These are phyloP conservation scores for Aplosporella prunicola DNA, from an alignment of 2,329 filamentous ascomycete genomes.

Conservation along the genomic window DNA sequence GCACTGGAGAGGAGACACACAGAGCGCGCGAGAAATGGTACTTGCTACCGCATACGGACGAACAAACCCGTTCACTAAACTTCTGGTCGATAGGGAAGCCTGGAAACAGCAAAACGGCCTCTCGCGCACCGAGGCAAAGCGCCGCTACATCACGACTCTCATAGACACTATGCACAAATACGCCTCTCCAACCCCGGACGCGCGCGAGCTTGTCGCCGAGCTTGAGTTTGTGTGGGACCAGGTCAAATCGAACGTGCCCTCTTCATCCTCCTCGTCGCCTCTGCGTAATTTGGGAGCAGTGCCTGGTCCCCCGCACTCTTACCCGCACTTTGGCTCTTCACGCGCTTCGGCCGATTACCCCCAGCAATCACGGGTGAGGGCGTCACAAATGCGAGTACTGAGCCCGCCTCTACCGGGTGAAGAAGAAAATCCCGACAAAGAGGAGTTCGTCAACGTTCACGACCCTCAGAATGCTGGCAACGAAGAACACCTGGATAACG, in stretches of 20 bases:
- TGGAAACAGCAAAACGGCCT: conserved; percentile 85
- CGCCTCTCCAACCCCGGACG: conserved; percentile 75
- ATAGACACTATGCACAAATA: conserved; percentile 97
- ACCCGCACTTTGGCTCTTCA: conserved; percentile 38
- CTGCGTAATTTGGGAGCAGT: conserved; percentile 26
- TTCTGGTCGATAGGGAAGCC: conserved; percentile 55
- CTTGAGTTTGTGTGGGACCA: conserved; percentile 99
- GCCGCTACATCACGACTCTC: conserved; percentile 51
- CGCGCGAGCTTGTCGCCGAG: conserved; percentile 78
- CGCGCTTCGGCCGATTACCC: conserved; percentile 30
- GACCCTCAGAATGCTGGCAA: conserved; percentile 35
- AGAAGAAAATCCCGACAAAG: conserved; percentile 28
- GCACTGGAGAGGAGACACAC: conserved; percentile 41
- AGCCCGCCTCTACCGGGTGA: conserved; percentile 14
- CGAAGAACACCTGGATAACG: conserved; percentile 15
- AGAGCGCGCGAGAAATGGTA: conserved; percentile 60
- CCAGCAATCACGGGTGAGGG: conserved; percentile 13
- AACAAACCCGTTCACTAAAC: conserved; percentile 9
- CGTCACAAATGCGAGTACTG: conserved; percentile 5
- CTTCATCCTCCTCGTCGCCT: conserved; percentile 44
- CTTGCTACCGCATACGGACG: conserved; percentile 14
- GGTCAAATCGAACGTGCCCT: conserved; percentile 72
- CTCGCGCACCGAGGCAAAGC: conserved; percentile 59
- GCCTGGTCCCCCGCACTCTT: conserved; percentile 21
- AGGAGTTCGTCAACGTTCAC: conserved; percentile 41